A percentile compares a stretch with the other conserved stretches of the same genome.
phyloP scores from a whole-genome alignment of 1,284 basidiomycete genomes.

The Ganoderma leucocontextum region DNA sequence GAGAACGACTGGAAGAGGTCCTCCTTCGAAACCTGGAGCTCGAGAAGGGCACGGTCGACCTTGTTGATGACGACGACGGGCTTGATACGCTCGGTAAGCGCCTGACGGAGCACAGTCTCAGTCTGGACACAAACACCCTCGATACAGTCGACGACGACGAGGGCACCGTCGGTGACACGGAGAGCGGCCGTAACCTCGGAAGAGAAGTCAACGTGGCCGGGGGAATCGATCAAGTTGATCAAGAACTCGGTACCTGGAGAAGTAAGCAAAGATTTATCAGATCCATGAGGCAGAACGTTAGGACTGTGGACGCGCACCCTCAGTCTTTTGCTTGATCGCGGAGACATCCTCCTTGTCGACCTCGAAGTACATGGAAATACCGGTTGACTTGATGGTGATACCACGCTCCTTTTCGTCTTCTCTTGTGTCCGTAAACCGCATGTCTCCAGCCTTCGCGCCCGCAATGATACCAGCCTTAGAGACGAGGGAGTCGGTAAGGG shows the following conservation, averaged over 20 bases:
- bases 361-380: constrained; percentile 99
- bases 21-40: constrained; percentile 98
- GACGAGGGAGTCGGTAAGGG: constrained; percentile 98
- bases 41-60: constrained; percentile 99
- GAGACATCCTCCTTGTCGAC: constrained; percentile 89
- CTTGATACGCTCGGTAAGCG: constrained; percentile 98
- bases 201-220: constrained; percentile 99
- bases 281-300: constrained; percentile 27
- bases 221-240: constrained; percentile 99
- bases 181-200: constrained; percentile 99
- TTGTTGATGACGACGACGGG: constrained; percentile 99
- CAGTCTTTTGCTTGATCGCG: constrained; percentile 93
- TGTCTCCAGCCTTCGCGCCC: constrained; percentile 92
- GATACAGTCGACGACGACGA: constrained; percentile 99
- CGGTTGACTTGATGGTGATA: constrained; percentile 99
- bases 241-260: constrained; percentile 91
- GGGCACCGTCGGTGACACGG: constrained; percentile 98
- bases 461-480: constrained; percentile 99
- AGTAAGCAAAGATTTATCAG: constrained; percentile 33
- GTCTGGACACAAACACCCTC: constrained; percentile 99
- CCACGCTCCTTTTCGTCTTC: constrained; percentile 99
- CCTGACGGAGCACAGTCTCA: constrained; percentile 98
- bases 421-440: constrained; percentile 98
- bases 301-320: constrained; percentile 59
- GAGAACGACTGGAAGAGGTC: constrained; percentile 98